Conservation (phyloP, 129 eudicot genomes). For the Centaurea solstitialis region DNA sequence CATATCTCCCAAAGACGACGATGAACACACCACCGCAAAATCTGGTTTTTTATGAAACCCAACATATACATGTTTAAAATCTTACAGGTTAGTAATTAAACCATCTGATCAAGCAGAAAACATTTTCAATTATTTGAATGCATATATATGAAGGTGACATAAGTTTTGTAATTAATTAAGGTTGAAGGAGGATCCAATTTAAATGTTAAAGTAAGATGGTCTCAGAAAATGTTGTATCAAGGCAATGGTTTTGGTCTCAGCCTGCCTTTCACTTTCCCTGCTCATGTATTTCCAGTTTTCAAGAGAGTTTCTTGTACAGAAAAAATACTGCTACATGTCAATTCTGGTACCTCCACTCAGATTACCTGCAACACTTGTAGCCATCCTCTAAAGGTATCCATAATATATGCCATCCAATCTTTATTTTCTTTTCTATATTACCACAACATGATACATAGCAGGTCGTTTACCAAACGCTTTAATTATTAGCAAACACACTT, state of each 20-base stretch:
- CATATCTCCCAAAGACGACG: slow-evolving; percentile 22
- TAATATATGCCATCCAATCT: too few relatives aligned
- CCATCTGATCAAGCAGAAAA: too few relatives aligned
- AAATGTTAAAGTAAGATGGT: slow-evolving; percentile 65
- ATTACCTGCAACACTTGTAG: slow-evolving; percentile 53
- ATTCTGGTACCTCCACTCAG: slow-evolving; percentile 49
- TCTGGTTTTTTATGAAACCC: slow-evolving; percentile 71
- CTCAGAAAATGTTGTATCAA: slow-evolving; percentile 68
- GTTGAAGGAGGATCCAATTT: slow-evolving; percentile 81
- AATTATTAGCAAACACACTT: too few relatives aligned
- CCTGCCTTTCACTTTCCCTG: slow-evolving; percentile 83
- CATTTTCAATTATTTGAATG: too few relatives aligned
- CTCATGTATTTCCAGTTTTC: slow-evolving; percentile 53
- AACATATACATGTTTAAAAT: slow-evolving; percentile 63
- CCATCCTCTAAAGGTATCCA: slow-evolving; percentile 70
- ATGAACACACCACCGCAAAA: slow-evolving; percentile 38
- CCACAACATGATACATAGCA: neutral
- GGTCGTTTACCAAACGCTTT: too few relatives aligned
- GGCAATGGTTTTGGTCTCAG: slow-evolving; percentile 56
- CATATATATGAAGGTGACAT: too few relatives aligned
- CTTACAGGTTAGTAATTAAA: slow-evolving; percentile 51
- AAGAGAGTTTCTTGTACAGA: slow-evolving; percentile 46
- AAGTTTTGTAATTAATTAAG: slow-evolving; percentile 20
- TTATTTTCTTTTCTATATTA: too few relatives aligned
- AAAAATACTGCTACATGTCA: slow-evolving; percentile 65